These are phyloP conservation scores for Glycine soja DNA, from an alignment of 306 rosid species.

Conservation along the genomic window DNA sequence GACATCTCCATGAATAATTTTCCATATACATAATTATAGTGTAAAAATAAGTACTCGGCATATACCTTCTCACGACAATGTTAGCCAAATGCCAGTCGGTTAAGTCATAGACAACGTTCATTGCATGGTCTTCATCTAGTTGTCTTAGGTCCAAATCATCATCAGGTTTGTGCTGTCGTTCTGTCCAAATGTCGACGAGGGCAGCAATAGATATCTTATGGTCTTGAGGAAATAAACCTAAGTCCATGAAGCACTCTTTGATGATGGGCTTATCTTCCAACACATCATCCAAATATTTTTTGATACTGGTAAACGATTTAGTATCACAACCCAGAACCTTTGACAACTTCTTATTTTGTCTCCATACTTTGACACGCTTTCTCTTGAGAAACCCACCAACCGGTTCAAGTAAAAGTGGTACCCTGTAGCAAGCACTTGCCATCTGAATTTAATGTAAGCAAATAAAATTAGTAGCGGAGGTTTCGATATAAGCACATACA, in stretches of 20 bases:
- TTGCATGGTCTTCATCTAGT: conserved; percentile 4
- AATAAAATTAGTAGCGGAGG: conserved; percentile 15
- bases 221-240: conserved; percentile 73
- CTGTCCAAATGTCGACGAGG: conserved; percentile 16
- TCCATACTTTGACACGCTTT: conserved; percentile 52
- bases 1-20: too few relatives aligned
- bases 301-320: conserved; percentile 14
- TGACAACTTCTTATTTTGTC: conserved; percentile 35
- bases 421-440: conserved; percentile 58
- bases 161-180: too few relatives aligned
- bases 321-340: conserved; percentile 49
- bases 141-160: too few relatives aligned
- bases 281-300: conserved; percentile 52
- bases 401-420: conserved; percentile 60
- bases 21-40: too few relatives aligned
- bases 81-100: conserved; percentile 46
- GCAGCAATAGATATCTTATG: conserved; percentile 59
- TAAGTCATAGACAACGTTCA: conserved; percentile 48
- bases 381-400: conserved; percentile 53
- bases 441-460: conserved; percentile 55
- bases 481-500: too few relatives aligned
- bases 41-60: too few relatives aligned
- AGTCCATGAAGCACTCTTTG: conserved; percentile 69
- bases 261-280: conserved; percentile 39
- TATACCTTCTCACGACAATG: conserved; percentile 60